These are phyloP conservation scores for Boletus rubropictus DNA, from an alignment of 768 basidiomycete species.

Conservation along the genomic window DNA sequence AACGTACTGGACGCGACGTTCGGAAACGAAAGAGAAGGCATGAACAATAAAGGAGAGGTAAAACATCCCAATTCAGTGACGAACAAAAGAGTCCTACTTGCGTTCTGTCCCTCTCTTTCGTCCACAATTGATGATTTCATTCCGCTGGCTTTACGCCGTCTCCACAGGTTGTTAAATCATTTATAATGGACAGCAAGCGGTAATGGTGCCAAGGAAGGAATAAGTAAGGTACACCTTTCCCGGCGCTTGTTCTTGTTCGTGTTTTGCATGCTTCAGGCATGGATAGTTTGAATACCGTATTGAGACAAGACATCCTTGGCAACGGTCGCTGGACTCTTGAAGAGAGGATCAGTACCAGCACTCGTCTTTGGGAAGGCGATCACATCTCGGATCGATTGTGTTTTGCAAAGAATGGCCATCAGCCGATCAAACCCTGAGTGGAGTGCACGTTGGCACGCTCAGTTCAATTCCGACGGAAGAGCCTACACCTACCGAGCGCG, in stretches of 20 bases:
- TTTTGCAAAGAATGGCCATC: constrained; percentile 84
- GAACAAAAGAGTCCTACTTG: not conserved
- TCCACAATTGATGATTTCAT: not conserved
- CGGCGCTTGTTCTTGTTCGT: not conserved
- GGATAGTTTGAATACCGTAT: constrained; percentile 51
- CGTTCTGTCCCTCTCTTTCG: not conserved
- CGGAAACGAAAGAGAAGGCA: not conserved
- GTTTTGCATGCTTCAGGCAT: constrained; percentile 7
- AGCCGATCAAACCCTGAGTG: constrained; percentile 82
- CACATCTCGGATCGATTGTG: constrained; percentile 87
- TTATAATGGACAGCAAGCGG: not conserved
- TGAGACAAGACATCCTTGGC: constrained; percentile 47
- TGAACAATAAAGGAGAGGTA: too few species aligned
- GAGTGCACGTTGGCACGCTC: constrained; percentile 2
- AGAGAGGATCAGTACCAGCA: constrained; percentile 77
- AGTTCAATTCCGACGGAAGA: constrained; percentile 6
- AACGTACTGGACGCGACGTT: not conserved
- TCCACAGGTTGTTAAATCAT: not conserved
- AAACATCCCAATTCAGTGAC: too few species aligned
- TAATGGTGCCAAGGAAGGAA: constrained; percentile 3
- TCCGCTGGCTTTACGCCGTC: not conserved
- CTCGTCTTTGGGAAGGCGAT: constrained; percentile 95
- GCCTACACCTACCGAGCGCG: constrained; percentile 62
- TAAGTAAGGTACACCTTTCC: not conserved
- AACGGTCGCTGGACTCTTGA: constrained; percentile 77